Evolutionary conservation across 2,329 filamentous ascomycete genomes (phyloP).

Genomic region (Hypoxylon sp.): DNA sequence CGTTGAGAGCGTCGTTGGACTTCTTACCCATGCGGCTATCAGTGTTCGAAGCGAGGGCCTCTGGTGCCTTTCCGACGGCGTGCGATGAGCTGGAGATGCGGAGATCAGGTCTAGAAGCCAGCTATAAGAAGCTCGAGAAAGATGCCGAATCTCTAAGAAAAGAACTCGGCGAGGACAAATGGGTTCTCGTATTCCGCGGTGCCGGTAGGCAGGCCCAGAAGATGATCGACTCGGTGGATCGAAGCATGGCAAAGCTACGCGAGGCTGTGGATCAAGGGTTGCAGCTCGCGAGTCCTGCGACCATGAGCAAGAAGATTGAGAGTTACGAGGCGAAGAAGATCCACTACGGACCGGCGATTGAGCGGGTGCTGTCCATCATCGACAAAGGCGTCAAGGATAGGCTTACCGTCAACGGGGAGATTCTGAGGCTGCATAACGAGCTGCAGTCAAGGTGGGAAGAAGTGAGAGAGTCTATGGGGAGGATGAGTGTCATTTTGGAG

Average conservation of each 20-base stretch:
- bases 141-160: conserved; percentile 89
- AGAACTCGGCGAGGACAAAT: conserved; percentile 93
- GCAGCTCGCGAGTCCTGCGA: conserved; percentile 74
- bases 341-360: conserved; percentile 93
- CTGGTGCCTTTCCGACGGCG: conserved; percentile 83
- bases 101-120: conserved; percentile 76
- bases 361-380: conserved; percentile 89
- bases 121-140: conserved; percentile 85
- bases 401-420: conserved; percentile 96
- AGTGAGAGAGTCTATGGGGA: conserved; percentile 77
- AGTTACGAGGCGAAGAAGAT: conserved; percentile 94
- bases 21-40: conserved; percentile 95
- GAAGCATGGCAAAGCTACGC: conserved; percentile 82
- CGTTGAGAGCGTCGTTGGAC: conserved; percentile 88
- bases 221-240: conserved; percentile 94
- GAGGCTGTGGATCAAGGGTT: conserved; percentile 79
- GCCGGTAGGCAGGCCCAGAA: conserved; percentile 91
- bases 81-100: conserved; percentile 87
- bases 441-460: conserved; percentile 83
- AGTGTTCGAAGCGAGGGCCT: conserved; percentile 81
- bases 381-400: conserved; percentile 94
- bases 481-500: conserved; percentile 78
- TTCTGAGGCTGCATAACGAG: conserved; percentile 83
- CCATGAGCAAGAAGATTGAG: conserved; percentile 83
- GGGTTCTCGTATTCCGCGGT: conserved; percentile 94